Evolutionary conservation across 352 stramenopile genomes (phyloP).

Genomic region (Globisporangium megalacanthum): DNA sequence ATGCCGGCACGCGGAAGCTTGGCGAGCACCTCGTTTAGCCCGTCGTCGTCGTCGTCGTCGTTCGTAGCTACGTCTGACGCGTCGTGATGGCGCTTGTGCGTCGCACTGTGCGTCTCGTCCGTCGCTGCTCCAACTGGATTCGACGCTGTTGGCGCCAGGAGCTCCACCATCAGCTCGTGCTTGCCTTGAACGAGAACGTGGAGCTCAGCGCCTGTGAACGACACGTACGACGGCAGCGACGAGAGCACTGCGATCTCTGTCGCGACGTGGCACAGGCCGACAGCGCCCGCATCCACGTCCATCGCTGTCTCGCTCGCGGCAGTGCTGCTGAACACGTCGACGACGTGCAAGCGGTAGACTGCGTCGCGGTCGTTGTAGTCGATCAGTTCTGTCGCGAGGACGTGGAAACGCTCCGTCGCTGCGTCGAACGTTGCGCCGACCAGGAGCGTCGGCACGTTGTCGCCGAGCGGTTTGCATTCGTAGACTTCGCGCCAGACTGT

Average conservation of each 20-base stretch:
- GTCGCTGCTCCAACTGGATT: background rate
- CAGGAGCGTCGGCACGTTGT: conserved; percentile 30
- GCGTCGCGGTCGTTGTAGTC: conserved; percentile 37
- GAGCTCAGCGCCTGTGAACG: conserved; percentile 36
- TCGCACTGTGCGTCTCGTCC: conserved; percentile 8
- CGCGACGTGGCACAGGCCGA: conserved; percentile 33
- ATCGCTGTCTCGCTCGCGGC: conserved; percentile 11
- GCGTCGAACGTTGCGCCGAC: conserved; percentile 46
- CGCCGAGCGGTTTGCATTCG: conserved; percentile 40
- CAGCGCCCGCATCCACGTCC: conserved; percentile 30
- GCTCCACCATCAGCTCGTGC: conserved; percentile 43
- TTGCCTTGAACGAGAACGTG: conserved; percentile 55
- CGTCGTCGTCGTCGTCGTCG: conserved; percentile 30
- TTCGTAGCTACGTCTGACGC: conserved; percentile 16
- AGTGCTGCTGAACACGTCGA: conserved; percentile 23
- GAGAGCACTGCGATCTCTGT: conserved; percentile 40
- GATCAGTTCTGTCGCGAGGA: conserved; percentile 43
- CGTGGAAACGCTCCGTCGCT: conserved; percentile 26
- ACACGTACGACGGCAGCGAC: conserved; percentile 47
- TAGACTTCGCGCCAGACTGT: conserved; percentile 39
- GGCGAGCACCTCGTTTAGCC: conserved; percentile 50
- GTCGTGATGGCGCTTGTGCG: conserved; percentile 50
- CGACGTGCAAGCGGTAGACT: conserved; percentile 44
- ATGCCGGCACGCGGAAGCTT: conserved; percentile 72
- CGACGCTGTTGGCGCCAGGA: conserved; percentile 1